Conservation (phyloP, 345 rosid genomes). For the Citrus australasica region DNA sequence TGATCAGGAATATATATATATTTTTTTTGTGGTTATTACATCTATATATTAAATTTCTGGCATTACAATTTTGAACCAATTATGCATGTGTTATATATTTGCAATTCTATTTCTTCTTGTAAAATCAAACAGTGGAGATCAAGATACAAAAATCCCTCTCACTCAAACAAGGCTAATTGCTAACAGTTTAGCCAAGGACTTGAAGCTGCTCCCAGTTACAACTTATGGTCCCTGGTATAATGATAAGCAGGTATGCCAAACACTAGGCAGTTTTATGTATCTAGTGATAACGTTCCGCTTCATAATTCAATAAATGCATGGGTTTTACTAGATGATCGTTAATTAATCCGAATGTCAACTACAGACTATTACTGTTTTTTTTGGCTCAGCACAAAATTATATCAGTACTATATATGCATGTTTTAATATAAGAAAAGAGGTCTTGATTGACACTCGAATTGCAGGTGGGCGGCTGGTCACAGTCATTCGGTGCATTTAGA, state of each 20-base stretch:
- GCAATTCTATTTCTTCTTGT: background rate
- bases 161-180: conserved; percentile 38
- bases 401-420: background rate
- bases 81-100: background rate
- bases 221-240: conserved; percentile 26
- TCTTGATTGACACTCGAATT: background rate
- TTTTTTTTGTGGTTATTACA: background rate
- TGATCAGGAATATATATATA: background rate
- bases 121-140: conserved; percentile 30
- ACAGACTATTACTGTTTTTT: too few relatives aligned
- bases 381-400: background rate
- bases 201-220: conserved; percentile 20
- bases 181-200: conserved; percentile 30
- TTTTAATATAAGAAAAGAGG: too few relatives aligned
- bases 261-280: too few relatives aligned
- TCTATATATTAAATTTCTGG: background rate
- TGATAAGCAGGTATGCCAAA: conserved; percentile 18
- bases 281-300: background rate
- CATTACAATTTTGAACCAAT: background rate
- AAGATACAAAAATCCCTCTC: conserved; percentile 30
- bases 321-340: background rate
- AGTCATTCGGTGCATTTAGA: conserved; percentile 9
- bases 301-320: background rate
- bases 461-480: conserved; percentile 34
- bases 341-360: too few relatives aligned